A percentile compares a stretch with the other conserved stretches of the same genome.
Conservation (phyloP, 495 filamentous ascomycete genomes). For the Aspergillus funiculosus region DNA sequence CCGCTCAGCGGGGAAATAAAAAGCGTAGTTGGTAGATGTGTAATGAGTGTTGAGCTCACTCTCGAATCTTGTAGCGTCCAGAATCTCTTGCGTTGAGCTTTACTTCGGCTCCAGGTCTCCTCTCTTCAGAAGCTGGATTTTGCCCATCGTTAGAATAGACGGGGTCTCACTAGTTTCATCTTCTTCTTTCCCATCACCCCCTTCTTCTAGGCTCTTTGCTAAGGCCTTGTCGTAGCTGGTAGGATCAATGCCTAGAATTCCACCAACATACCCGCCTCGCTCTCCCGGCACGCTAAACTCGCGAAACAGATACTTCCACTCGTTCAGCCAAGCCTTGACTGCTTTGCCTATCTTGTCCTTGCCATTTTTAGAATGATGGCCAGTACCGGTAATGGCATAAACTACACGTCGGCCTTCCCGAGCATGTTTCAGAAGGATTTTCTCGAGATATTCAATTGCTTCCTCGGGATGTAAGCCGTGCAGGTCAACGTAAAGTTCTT, state of each 20-base stretch:
- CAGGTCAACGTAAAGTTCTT: slow-evolving; percentile 89
- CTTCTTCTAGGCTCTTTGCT: slow-evolving; percentile 26
- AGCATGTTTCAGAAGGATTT: slow-evolving; percentile 73
- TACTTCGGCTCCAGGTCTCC: slow-evolving; percentile 36
- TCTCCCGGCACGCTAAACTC: slow-evolving; percentile 96
- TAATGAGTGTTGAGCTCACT: no score
- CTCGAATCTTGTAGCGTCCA: no score
- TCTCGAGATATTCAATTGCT: slow-evolving; percentile 89
- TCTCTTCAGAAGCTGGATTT: slow-evolving; percentile 45
- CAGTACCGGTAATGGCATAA: slow-evolving; percentile 94
- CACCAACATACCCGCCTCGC: slow-evolving; percentile 69
- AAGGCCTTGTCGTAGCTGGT: slow-evolving; percentile 74
- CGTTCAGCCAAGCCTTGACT: slow-evolving; percentile 81
- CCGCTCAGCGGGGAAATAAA: no score
- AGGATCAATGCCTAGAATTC: slow-evolving; percentile 90
- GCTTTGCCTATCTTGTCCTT: slow-evolving; percentile 98
- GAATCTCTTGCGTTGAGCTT: slow-evolving; percentile 23
- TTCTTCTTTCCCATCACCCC: slow-evolving; percentile 19
- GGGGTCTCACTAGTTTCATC: slow-evolving; percentile 19
- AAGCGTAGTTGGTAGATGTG: no score
- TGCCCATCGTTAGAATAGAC: slow-evolving; percentile 36
- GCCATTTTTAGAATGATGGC: slow-evolving; percentile 96
- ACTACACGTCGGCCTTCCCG: slow-evolving; percentile 64
- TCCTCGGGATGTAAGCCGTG: slow-evolving; percentile 97
- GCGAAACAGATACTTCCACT: slow-evolving; percentile 92